Percentiles rank a stretch among this genome's conserved stretches.
Evolutionary conservation across 2,329 filamentous ascomycete species (phyloP).

Genomic region (Claviceps africana): DNA sequence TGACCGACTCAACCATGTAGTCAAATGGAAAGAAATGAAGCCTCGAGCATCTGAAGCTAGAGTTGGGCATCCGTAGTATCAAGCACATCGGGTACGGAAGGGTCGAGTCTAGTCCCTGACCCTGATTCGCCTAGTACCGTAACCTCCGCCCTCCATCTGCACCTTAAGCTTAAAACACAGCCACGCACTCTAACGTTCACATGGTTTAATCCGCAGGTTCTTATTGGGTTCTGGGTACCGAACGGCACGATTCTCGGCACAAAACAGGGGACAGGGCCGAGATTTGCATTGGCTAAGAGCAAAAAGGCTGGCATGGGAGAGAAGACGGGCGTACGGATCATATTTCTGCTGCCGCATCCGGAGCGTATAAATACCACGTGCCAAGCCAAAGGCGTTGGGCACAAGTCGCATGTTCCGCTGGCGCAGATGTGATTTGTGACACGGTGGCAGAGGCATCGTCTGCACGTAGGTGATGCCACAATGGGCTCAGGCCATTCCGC

Average conservation of each 20-base stretch:
- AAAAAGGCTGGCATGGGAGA: too few relatives aligned
- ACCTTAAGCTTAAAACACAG: not conserved
- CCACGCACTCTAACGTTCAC: not conserved
- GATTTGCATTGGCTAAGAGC: too few relatives aligned
- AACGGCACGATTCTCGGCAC: not conserved
- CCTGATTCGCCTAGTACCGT: not conserved
- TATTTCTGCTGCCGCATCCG: too few relatives aligned
- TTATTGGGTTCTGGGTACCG: not conserved
- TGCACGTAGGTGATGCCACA: too few relatives aligned
- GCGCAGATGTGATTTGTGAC: too few relatives aligned
- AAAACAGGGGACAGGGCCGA: not conserved
- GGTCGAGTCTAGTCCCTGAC: not conserved
- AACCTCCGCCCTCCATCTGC: not conserved
- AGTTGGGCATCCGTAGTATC: not conserved
- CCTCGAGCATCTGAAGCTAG: not conserved
- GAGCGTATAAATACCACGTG: too few relatives aligned
- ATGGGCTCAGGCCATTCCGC: too few relatives aligned
- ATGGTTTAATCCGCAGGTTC: not conserved
- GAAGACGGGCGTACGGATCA: too few relatives aligned
- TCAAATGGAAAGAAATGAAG: not conserved
- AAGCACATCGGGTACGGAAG: not conserved
- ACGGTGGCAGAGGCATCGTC: too few relatives aligned
- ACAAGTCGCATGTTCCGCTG: too few relatives aligned
- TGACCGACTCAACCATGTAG: not conserved
- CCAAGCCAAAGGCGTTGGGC: too few relatives aligned